Evolutionary conservation across 768 basidiomycete genomes (phyloP).

Genomic region (Gloeophyllum trabeum): DNA sequence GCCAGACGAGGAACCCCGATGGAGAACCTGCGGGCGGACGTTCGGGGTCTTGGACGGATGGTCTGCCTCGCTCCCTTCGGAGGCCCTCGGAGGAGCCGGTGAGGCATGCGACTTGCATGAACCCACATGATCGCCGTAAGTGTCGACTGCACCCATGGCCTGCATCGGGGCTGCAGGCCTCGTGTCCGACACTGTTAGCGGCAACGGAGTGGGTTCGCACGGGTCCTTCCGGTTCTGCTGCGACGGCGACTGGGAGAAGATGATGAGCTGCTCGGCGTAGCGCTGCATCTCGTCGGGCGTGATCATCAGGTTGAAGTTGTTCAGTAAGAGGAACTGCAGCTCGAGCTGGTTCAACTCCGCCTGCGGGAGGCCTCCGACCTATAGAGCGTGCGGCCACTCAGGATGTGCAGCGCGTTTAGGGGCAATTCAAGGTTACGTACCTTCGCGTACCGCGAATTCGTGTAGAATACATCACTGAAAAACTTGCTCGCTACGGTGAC

Average conservation of each 20-base stretch:
- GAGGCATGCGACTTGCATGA: no score
- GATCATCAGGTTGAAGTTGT: conserved; percentile 89
- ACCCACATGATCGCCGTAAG: conserved; percentile 29
- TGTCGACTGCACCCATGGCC: conserved; percentile 45
- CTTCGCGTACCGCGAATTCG: conserved; percentile 97
- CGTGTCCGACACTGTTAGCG: conserved; percentile 10
- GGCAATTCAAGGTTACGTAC: conserved; percentile 29
- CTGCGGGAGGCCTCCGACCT: conserved; percentile 94
- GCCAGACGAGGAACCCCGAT: conserved; percentile 10
- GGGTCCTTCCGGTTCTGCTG: conserved; percentile 8
- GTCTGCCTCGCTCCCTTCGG: background rate
- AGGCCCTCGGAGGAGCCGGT: conserved; percentile 16
- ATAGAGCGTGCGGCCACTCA: conserved; percentile 3
- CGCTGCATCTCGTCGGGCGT: conserved; percentile 86
- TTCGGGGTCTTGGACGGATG: conserved; percentile 9
- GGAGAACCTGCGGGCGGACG: conserved; percentile 4
- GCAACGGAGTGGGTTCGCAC: conserved; percentile 13
- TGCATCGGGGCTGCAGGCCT: conserved; percentile 26
- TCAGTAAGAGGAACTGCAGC: conserved; percentile 91
- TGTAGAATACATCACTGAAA: conserved; percentile 97
- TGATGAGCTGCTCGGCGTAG: conserved; percentile 84
- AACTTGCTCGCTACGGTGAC: conserved; percentile 99
- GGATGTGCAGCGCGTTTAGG: conserved; percentile 4
- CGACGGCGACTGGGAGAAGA: conserved; percentile 40
- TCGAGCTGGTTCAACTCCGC: conserved; percentile 93